Evolutionary conservation across 2,329 filamentous ascomycete genomes (phyloP).

Genomic region (Alternaria alternata): DNA sequence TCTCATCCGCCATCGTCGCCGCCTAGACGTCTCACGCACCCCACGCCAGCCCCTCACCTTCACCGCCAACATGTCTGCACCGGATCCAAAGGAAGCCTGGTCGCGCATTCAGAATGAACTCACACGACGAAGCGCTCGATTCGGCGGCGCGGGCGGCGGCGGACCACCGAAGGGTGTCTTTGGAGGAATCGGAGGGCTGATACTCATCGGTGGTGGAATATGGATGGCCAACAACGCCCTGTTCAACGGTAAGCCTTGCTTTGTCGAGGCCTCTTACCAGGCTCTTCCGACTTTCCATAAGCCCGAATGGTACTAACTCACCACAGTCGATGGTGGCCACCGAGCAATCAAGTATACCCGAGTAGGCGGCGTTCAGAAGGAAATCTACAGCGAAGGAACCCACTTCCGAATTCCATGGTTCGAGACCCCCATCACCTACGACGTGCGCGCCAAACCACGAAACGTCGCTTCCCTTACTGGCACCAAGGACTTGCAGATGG

Average conservation of each 20-base stretch:
- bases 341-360: slow-evolving; percentile 98
- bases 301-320: slow-evolving; percentile 27
- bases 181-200: slow-evolving; percentile 62
- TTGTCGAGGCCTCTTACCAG: not conserved
- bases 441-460: slow-evolving; percentile 96
- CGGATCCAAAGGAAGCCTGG: slow-evolving; percentile 72
- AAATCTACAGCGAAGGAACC: slow-evolving; percentile 98
- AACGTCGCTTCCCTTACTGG: slow-evolving; percentile 97
- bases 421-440: slow-evolving; percentile 95
- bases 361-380: slow-evolving; percentile 89
- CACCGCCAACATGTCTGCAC: slow-evolving; percentile 42
- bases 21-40: slow-evolving; percentile 44
- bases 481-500: slow-evolving; percentile 99
- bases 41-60: slow-evolving; percentile 33
- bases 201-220: slow-evolving; percentile 63
- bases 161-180: slow-evolving; percentile 61
- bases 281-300: not conserved
- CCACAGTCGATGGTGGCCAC: slow-evolving; percentile 90
- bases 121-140: slow-evolving; percentile 54
- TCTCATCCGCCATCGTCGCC: slow-evolving; percentile 26
- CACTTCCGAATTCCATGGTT: slow-evolving; percentile 96
- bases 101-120: slow-evolving; percentile 70
- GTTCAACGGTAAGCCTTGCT: slow-evolving; percentile 67
- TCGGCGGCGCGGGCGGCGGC: slow-evolving; percentile 60
- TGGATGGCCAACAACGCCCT: slow-evolving; percentile 69